phyloP scores from a whole-genome alignment of 441 rosid species.

The Dalechampia spathulata region DNA sequence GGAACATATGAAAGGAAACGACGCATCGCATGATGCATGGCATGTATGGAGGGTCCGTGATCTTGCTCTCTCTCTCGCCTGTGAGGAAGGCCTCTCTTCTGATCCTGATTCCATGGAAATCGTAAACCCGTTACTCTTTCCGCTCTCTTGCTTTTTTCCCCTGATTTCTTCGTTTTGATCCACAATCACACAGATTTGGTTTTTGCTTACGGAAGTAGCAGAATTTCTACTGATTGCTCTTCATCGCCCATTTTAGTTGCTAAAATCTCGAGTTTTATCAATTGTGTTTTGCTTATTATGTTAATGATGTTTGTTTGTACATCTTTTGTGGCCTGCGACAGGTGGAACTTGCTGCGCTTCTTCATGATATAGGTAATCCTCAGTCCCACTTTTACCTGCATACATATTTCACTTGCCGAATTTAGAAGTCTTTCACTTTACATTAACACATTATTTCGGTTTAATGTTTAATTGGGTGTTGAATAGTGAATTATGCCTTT shows the following conservation, averaged over 20 bases:
- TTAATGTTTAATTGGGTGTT: too few species aligned
- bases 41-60: conserved; percentile 81
- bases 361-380: conserved; percentile 66
- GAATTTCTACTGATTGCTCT: too few species aligned
- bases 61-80: conserved; percentile 72
- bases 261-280: too few species aligned
- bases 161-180: background rate
- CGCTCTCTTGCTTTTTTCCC: background rate
- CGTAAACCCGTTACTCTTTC: conserved; percentile 21
- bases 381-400: background rate
- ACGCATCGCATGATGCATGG: conserved; percentile 69
- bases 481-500: too few species aligned
- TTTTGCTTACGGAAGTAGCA: too few species aligned
- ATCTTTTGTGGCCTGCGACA: conserved; percentile 17
- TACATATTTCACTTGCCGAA: too few species aligned
- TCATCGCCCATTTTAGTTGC: too few species aligned
- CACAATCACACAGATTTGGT: too few species aligned
- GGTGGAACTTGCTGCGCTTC: conserved; percentile 91
- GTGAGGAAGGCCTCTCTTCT: conserved; percentile 73
- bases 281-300: too few species aligned
- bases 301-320: background rate
- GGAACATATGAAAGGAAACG: conserved; percentile 61
- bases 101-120: conserved; percentile 64
- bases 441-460: too few species aligned
- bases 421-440: too few species aligned